Conservation (phyloP, 1,284 basidiomycete genomes). For the Sanghuangporus baumii region DNA sequence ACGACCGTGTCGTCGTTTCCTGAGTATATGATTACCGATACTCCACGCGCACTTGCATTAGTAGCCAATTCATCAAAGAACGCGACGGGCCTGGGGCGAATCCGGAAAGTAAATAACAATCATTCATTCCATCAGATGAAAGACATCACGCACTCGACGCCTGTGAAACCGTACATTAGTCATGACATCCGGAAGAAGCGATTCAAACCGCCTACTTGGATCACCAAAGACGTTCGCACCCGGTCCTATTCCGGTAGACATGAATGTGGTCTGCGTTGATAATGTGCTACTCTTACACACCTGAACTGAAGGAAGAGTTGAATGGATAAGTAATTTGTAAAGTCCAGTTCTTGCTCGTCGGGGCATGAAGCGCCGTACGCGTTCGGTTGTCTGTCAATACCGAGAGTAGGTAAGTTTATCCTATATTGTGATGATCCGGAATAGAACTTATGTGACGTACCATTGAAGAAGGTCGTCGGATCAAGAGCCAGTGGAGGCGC, state of each 20-base stretch:
- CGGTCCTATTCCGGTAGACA: background rate
- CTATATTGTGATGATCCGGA: background rate
- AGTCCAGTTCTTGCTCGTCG: slow-evolving; percentile 56
- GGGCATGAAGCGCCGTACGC: slow-evolving; percentile 61
- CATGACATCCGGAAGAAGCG: background rate
- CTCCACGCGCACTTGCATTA: slow-evolving; percentile 44
- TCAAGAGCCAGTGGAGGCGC: slow-evolving; percentile 30
- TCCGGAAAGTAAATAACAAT: slow-evolving; percentile 12
- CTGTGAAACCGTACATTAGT: slow-evolving; percentile 24
- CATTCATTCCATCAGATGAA: background rate
- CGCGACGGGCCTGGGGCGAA: slow-evolving; percentile 44
- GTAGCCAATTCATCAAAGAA: slow-evolving; percentile 61
- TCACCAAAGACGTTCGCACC: slow-evolving; percentile 31
- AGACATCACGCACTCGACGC: slow-evolving; percentile 38
- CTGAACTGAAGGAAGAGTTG: slow-evolving; percentile 29
- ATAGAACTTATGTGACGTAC: slow-evolving; percentile 29
- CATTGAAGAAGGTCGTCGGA: slow-evolving; percentile 47
- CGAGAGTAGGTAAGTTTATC: too few relatives aligned
- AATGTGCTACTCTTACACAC: slow-evolving; percentile 1
- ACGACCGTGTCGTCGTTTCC: slow-evolving; percentile 66
- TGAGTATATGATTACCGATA: slow-evolving; percentile 55
- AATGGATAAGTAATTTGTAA: slow-evolving; percentile 44
- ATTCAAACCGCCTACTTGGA: slow-evolving; percentile 35
- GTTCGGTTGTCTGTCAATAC: slow-evolving; percentile 41
- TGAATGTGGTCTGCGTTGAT: slow-evolving; percentile 8